A percentile compares a stretch with the other conserved stretches of the same genome.
Evolutionary conservation across 768 basidiomycete species (phyloP).

Genomic region (Mycena galericulata): DNA sequence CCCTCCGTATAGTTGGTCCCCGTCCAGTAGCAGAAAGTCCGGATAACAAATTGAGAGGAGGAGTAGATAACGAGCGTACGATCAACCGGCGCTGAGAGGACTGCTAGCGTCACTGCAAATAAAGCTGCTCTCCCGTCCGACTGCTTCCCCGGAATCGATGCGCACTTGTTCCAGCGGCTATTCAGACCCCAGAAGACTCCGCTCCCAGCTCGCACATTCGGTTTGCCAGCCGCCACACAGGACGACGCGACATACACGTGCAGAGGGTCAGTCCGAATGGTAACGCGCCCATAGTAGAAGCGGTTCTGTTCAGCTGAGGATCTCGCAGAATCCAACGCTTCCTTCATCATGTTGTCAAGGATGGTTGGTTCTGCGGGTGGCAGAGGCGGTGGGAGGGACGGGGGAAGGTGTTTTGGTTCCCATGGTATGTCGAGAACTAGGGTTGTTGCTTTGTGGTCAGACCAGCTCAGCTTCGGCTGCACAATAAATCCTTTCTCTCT

Average conservation of each 20-base stretch:
- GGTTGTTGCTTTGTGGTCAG: not conserved
- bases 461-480: not conserved
- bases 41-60: not conserved
- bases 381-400: not conserved
- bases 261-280: not conserved
- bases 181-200: not conserved
- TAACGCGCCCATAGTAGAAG: not conserved
- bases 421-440: not conserved
- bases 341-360: not conserved
- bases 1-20: not conserved
- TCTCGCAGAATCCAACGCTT: not conserved
- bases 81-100: not conserved
- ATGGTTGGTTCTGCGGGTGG: not conserved
- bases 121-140: not conserved
- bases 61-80: not conserved
- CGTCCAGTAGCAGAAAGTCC: slow-evolving; percentile 7
- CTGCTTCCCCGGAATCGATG: not conserved
- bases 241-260: not conserved
- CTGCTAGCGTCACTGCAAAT: not conserved
- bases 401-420: not conserved
- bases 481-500: not conserved
- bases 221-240: not conserved
- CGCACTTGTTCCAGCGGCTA: not conserved
- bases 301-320: not conserved
- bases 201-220: not conserved